Evolutionary conservation across 352 stramenopile genomes (phyloP), one percentile per base, ranked within the genome.

Genomic region (Globisporangium heterothallicum): DNA sequence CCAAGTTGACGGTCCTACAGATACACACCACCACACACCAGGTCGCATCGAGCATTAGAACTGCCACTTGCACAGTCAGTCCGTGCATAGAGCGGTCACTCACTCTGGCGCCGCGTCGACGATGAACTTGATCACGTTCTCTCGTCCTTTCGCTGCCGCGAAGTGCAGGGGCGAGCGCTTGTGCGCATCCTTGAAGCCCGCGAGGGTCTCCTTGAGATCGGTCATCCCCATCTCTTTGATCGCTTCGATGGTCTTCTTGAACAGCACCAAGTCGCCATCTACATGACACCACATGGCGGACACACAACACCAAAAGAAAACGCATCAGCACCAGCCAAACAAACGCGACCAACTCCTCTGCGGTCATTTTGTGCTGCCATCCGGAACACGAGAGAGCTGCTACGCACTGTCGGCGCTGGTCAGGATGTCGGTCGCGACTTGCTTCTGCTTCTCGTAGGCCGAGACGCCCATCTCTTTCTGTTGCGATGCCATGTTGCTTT

Each of bases 111-210:
- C 68, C 22, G 71, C 61, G 12, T 88, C 72, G n/a, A 88, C 48
- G 61, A 92, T 85, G 60, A 73, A 88, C 26, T 55, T 59, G 32
- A 90, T 68, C 27, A 88, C 72, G 63, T 92, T 90, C n/a, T 75
- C 70, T 26, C 81, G 76, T 29, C 81, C 81, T 59, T 88, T 88
- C 48, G 72, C 71, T 10, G 78, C 81, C 4, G 81, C 78, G 62
- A 92, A 92, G 64, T 92, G 81, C 53, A 92, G 59, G 49, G 78
- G 74, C 58, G 70, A 81, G 61, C 81, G 81, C 65, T 90, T 85
- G 63, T 92, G 75, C 40, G 74, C 81, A 62, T 92, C 81, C 55
- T 88, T 88, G 63, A 87, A 92, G 44, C 84, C 77, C 58, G 52
- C 73, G 22, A 92, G 63, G 44, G 79, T 70, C 41, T 71, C 66